Evolutionary conservation across 352 stramenopile species (phyloP).

Genomic region (Vaucheria bursata): DNA sequence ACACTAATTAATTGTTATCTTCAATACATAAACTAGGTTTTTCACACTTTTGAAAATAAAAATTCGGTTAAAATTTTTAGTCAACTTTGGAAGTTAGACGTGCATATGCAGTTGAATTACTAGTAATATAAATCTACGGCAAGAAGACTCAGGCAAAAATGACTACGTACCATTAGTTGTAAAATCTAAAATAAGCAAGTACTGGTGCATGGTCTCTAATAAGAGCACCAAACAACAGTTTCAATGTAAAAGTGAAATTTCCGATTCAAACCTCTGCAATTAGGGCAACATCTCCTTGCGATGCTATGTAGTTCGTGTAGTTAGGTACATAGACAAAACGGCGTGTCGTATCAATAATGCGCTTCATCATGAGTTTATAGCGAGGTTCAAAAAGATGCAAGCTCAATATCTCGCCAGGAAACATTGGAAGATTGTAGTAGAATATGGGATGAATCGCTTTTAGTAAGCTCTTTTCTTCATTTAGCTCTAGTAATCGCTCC

Average conservation of each 20-base stretch:
- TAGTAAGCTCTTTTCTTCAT: background rate
- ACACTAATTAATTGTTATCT: background rate
- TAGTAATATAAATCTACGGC: background rate
- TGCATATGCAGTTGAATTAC: background rate
- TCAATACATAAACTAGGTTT: background rate
- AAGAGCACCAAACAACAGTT: slow-evolving; percentile 22
- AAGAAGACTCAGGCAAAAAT: background rate
- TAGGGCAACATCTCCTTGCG: slow-evolving; percentile 42
- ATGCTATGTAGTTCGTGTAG: slow-evolving; percentile 31
- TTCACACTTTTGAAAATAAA: background rate
- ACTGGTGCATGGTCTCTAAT: background rate
- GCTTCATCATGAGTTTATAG: slow-evolving; percentile 53
- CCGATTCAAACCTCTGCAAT: slow-evolving; percentile 49
- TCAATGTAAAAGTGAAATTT: slow-evolving; percentile 8
- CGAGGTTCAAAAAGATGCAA: slow-evolving; percentile 54
- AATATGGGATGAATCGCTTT: slow-evolving; percentile 19
- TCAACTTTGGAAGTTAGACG: background rate
- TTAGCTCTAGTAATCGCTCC: background rate
- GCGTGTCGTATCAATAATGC: slow-evolving; percentile 40
- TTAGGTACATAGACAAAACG: slow-evolving; percentile 53
- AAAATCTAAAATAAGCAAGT: background rate
- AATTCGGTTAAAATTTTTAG: background rate
- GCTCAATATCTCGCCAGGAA: slow-evolving; percentile 46
- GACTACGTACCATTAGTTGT: background rate
- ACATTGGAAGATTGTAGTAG: slow-evolving; percentile 46